Base-by-base conservation (phyloP, 129 eudicot genomes). In the Silybum marianum region DNA sequence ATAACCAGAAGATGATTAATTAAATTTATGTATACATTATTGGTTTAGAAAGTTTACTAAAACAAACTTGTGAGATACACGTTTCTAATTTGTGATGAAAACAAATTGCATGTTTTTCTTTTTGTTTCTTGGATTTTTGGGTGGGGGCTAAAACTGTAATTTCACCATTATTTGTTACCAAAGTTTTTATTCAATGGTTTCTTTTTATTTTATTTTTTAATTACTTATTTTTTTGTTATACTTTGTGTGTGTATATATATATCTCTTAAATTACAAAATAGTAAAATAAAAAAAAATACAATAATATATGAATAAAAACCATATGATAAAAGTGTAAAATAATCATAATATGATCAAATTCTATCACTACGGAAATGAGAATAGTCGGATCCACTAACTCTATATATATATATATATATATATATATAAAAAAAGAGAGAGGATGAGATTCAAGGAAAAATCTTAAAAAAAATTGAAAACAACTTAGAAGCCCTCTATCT, bases 381-480 rank as follows among this genome's bases (percentile, higher is more conserved):
- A 85, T 85, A 85, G 87, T 91, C 85, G 92, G 90, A 83, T 91
- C 92, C 92, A 91, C 96, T 84, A 86, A 28, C 87, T 85, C 84
- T 79, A 72, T 54, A 36, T 16, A 23, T 38, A 80, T 68, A 54
- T 16, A 3, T 32, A 65, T 25, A 38, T 44, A 22, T 46, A 10
- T 38, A n/a, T 19, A 39, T 65, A 62, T 6, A 39, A 28, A 28
- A 3, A 28, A 3, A 28, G 30, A 28, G 30, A 28, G 30, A 28
- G 30, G n/a, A n/a, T n/a, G n/a, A n/a, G n/a, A n/a, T n/a, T n/a
- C n/a, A n/a, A n/a, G n/a, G n/a, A n/a, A n/a, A n/a, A n/a, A n/a
- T n/a, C n/a, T n/a, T n/a, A n/a, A n/a, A n/a, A n/a, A n/a, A n/a
- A n/a, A n/a, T n/a, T n/a, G n/a, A n/a, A n/a, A n/a, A n/a, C n/a